These are phyloP conservation scores for Russula dissimulans DNA, from an alignment of 768 basidiomycete genomes.

Conservation along the genomic window DNA sequence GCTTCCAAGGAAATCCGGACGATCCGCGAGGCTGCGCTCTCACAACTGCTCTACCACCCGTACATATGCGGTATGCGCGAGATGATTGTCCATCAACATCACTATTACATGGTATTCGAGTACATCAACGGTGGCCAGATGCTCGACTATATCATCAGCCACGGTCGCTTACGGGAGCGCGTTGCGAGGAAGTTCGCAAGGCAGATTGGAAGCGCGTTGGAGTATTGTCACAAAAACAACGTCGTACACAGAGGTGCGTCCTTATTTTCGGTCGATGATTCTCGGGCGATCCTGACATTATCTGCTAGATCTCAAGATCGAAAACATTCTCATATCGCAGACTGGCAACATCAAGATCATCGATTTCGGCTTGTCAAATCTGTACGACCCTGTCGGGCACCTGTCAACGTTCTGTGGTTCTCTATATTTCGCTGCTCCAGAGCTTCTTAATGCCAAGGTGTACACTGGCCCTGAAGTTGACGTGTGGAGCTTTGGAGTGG, in stretches of 20 bases:
- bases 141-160: conserved; percentile 99
- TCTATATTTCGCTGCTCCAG: conserved; percentile 96
- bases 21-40: conserved; percentile 89
- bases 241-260: conserved; percentile 85
- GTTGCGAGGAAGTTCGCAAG: conserved; percentile 96
- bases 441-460: conserved; percentile 90
- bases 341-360: conserved; percentile 99
- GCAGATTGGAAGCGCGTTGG: conserved; percentile 92
- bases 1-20: conserved; percentile 95
- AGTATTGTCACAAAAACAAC: conserved; percentile 95
- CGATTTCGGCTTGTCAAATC: conserved; percentile 96
- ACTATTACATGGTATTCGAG: conserved; percentile 99
- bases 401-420: conserved; percentile 96
- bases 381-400: conserved; percentile 75
- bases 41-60: conserved; percentile 93
- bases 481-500: conserved; percentile 98
- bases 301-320: conserved; percentile 83
- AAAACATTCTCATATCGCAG: conserved; percentile 98
- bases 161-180: conserved; percentile 89
- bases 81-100: conserved; percentile 95
- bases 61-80: conserved; percentile 99
- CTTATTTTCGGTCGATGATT: conserved; percentile 1
- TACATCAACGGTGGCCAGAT: conserved; percentile 99
- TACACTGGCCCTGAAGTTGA: conserved; percentile 98
- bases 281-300: neutral